Base-by-base conservation (phyloP, 352 stramenopile genomes). In the Pythium insidiosum region DNA sequence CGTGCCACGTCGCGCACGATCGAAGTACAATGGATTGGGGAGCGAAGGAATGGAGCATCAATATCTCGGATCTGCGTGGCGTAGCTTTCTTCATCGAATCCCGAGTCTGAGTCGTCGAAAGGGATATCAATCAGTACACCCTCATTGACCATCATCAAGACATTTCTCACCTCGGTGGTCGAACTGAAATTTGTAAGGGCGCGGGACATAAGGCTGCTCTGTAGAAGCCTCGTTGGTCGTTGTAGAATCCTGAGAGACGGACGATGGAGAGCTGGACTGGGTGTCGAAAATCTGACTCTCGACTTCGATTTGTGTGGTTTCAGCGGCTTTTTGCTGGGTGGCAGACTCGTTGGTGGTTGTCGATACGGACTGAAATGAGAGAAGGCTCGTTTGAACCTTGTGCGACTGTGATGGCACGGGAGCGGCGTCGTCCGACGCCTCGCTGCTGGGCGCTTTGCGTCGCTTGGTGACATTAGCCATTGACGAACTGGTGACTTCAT, bases 21-120 rank as follows among this genome's bases (percentile, higher is more conserved):
- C 38, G 84, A 86, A 25, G 62, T 55, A 22, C 71, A 68, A 19
- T 79, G 21, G 22, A 50, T 29, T 1, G 56, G 36, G 3, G 43
- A 51, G 26, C 43, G 20, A 12, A 38, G 29, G 19, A 51, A 52
- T 36, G 35, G 33, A 10, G 64, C 55, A 41, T 92, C 76, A 46
- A 92, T 81, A 47, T 88, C 78, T 21, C 38, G 44, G 34, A 91
- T 59, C 10, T 67, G 39, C 3, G 58, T 45, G 1, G 48, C 46
- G 44, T 91, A 91, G 21, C 63, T 75, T 3, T 66, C 40, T 41
- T 73, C 48, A 47, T 86, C 70, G 49, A 89, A 91, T n/a, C 78
- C 81, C 12, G 76, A 89, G 50, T 59, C 68, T 64, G 38, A 15
- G 33, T 18, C 33, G n/a, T n/a, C n/a, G n/a, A n/a, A n/a, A 10